Evolutionary conservation across 495 filamentous ascomycete genomes (phyloP).

Genomic region (Pyronema omphalodes): DNA sequence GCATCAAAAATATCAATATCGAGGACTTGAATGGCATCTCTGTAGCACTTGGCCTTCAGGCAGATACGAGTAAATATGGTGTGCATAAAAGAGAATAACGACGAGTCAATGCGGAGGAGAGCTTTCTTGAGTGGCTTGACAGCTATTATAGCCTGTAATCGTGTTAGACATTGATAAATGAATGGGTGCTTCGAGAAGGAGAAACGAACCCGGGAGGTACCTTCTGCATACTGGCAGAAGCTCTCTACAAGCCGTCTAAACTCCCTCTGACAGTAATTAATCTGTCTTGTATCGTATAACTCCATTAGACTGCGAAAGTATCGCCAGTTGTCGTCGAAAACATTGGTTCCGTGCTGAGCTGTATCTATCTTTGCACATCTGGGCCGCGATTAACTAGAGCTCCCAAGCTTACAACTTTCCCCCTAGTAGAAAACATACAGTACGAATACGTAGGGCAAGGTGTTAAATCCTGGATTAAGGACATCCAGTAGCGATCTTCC

Average conservation of each 20-base stretch:
- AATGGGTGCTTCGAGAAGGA: not conserved
- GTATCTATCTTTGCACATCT: conserved; percentile 11
- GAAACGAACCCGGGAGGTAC: conserved; percentile 16
- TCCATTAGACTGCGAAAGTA: conserved; percentile 17
- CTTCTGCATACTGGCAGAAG: conserved; percentile 16
- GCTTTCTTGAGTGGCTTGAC: conserved; percentile 22
- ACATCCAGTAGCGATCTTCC: conserved; percentile 17
- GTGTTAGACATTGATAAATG: not conserved
- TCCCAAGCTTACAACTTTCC: not conserved
- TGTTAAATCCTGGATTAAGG: conserved; percentile 19
- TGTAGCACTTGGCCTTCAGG: conserved; percentile 23
- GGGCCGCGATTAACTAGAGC: not conserved
- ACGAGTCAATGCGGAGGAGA: conserved; percentile 20
- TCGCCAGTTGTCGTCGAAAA: conserved; percentile 15
- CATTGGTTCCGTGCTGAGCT: conserved; percentile 8
- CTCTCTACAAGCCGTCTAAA: conserved; percentile 21
- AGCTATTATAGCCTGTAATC: conserved; percentile 16
- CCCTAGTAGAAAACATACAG: conserved; percentile 13
- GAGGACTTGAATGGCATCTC: conserved; percentile 20
- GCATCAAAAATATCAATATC: conserved; percentile 22
- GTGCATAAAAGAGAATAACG: conserved; percentile 22
- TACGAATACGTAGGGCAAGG: conserved; percentile 22
- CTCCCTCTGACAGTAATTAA: conserved; percentile 15
- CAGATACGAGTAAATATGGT: conserved; percentile 19
- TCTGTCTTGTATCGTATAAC: conserved; percentile 18